phyloP scores from a whole-genome alignment of 2,329 filamentous ascomycete species.

The Sclerotinia sclerotiorum region DNA sequence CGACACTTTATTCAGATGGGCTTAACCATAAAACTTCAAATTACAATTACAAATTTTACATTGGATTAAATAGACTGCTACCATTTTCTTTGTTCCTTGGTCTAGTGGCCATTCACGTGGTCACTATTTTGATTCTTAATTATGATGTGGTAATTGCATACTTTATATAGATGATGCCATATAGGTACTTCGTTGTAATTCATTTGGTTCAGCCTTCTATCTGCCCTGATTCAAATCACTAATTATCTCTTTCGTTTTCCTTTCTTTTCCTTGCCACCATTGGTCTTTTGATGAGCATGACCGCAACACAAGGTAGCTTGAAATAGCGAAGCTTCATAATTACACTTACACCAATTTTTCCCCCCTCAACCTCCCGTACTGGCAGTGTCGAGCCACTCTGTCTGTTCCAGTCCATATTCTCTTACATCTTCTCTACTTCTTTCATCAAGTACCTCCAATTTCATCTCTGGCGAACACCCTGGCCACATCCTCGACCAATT shows the following conservation, averaged over 20 bases:
- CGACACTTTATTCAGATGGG: background rate
- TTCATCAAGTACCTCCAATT: background rate
- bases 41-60: background rate
- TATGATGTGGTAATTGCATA: background rate
- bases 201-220: background rate
- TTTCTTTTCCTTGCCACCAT: background rate
- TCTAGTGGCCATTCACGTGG: background rate
- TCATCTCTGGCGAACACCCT: background rate
- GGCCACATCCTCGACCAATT: background rate
- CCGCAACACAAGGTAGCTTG: background rate
- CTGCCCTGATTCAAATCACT: background rate
- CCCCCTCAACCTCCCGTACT: background rate
- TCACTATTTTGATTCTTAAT: background rate
- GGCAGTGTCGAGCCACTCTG: background rate
- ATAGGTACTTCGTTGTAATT: background rate
- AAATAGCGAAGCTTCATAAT: background rate
- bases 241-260: background rate
- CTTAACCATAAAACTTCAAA: background rate
- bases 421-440: slow-evolving; percentile 10
- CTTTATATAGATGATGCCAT: background rate
- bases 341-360: background rate
- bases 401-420: background rate
- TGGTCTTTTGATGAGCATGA: background rate
- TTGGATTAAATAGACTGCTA: background rate
- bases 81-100: background rate